Conservation (phyloP, 345 rosid genomes). For the Crucihimalaya himalaica region DNA sequence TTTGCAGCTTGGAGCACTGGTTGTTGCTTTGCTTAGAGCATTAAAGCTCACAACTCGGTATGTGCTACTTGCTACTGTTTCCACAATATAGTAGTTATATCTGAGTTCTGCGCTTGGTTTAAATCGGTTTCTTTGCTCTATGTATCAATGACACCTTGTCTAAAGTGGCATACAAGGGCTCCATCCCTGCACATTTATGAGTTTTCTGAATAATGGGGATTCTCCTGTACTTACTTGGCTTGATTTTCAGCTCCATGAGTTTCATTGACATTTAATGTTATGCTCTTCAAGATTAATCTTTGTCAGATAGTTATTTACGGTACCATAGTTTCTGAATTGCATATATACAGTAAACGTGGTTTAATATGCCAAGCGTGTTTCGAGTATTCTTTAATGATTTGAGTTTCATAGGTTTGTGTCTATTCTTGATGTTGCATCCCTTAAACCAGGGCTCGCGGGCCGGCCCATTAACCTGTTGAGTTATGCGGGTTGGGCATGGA, state of each 20-base stretch:
- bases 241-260: not conserved
- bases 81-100: slow-evolving; percentile 8
- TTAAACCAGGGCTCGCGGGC: slow-evolving; percentile 79
- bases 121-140: slow-evolving; percentile 19
- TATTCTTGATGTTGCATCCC: slow-evolving; percentile 76
- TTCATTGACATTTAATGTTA: slow-evolving; percentile 1
- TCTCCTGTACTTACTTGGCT: not conserved
- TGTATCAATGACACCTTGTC: not conserved
- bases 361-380: slow-evolving; percentile 21
- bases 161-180: slow-evolving; percentile 8
- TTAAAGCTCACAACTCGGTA: slow-evolving; percentile 84
- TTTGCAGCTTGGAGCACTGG: slow-evolving; percentile 82
- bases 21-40: slow-evolving; percentile 94
- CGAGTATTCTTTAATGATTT: slow-evolving; percentile 23
- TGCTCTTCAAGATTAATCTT: slow-evolving; percentile 16
- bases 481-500: no score
- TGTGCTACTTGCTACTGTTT: slow-evolving; percentile 26
- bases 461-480: no score
- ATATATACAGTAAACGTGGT: not conserved
- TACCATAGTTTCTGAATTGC: slow-evolving; percentile 12
- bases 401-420: slow-evolving; percentile 73
- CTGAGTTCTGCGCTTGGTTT: not conserved
- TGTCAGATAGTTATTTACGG: no score
- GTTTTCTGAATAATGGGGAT: slow-evolving; percentile 8
- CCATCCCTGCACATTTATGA: slow-evolving; percentile 8